Percentiles rank a stretch among this genome's conserved stretches.
Conservation (phyloP, 2,329 filamentous ascomycete species). For the Cadophora luteo-olivacea region DNA sequence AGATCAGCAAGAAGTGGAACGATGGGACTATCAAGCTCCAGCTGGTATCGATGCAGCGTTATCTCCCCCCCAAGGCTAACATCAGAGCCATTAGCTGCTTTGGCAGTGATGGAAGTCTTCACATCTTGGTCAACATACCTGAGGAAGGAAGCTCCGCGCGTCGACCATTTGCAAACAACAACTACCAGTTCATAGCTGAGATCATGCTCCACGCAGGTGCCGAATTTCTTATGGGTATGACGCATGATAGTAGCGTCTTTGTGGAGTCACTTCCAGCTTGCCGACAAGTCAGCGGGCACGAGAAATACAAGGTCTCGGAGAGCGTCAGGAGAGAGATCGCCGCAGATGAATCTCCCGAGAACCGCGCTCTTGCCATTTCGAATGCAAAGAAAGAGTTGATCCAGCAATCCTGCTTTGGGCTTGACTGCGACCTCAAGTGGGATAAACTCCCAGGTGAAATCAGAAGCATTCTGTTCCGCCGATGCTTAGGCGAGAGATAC, state of each 20-base stretch:
- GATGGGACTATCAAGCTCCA: constrained; percentile 18
- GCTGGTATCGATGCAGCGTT: constrained; percentile 11
- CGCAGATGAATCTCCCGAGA: constrained; percentile 13
- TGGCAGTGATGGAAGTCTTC: constrained; percentile 6
- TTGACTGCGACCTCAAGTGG: constrained; percentile 20
- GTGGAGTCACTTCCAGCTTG: constrained; percentile 18
- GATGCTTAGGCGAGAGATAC: constrained; percentile 14
- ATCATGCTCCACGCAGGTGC: constrained; percentile 20
- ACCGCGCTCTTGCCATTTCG: neutral
- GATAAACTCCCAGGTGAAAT: constrained; percentile 18
- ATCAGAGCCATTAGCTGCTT: constrained; percentile 19
- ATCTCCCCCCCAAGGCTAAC: constrained; percentile 1
- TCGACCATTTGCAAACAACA: constrained; percentile 15
- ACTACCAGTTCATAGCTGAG: constrained; percentile 20
- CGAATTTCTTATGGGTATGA: constrained; percentile 18
- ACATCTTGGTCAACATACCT: constrained; percentile 9
- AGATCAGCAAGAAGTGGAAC: constrained; percentile 22
- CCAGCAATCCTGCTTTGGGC: constrained; percentile 13
- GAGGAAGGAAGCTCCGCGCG: constrained; percentile 17
- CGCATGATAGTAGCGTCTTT: constrained; percentile 3
- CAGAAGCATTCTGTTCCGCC: constrained; percentile 17
- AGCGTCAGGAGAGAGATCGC: constrained; percentile 12
- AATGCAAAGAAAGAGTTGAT: constrained; percentile 12
- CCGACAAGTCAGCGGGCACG: constrained; percentile 9
- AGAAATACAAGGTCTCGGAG: constrained; percentile 21